A percentile compares a stretch with the other conserved stretches of the same genome.
Evolutionary conservation across 2,329 filamentous ascomycete genomes (phyloP).

Genomic region (Tolypocladium pustulatum): DNA sequence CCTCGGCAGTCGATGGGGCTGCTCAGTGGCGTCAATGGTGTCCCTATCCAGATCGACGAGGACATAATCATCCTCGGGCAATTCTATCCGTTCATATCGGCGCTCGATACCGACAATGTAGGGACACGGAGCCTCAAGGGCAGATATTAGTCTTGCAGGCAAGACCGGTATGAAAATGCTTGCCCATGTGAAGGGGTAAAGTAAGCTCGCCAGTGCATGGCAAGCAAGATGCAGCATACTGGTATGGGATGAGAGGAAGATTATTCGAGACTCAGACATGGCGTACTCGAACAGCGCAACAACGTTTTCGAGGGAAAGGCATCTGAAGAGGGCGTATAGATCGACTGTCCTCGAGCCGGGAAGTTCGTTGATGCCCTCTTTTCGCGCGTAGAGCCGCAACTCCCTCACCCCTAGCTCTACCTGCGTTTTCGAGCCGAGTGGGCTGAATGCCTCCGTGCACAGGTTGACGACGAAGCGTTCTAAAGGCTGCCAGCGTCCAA

Average conservation of each 20-base stretch:
- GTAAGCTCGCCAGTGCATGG: slow-evolving; percentile 70
- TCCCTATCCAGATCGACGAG: slow-evolving; percentile 89
- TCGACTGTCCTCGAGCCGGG: slow-evolving; percentile 87
- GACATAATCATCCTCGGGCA: slow-evolving; percentile 93
- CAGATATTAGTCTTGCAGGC: slow-evolving; percentile 77
- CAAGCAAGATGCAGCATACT: slow-evolving; percentile 93
- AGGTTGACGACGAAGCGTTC: slow-evolving; percentile 96
- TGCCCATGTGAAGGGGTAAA: slow-evolving; percentile 88
- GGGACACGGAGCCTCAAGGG: slow-evolving; percentile 87
- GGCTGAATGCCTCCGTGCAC: slow-evolving; percentile 88
- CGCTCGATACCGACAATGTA: slow-evolving; percentile 96
- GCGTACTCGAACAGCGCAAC: slow-evolving; percentile 89
- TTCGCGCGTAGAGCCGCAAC: slow-evolving; percentile 80
- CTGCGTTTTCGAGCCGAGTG: slow-evolving; percentile 87
- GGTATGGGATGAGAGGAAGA: slow-evolving; percentile 89
- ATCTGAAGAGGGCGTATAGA: slow-evolving; percentile 84
- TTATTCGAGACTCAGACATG: slow-evolving; percentile 87
- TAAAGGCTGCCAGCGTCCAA: slow-evolving; percentile 91
- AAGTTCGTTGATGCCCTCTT: slow-evolving; percentile 86
- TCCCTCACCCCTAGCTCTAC: slow-evolving; percentile 87
- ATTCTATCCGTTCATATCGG: slow-evolving; percentile 72
- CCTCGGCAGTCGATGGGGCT: slow-evolving; percentile 69
- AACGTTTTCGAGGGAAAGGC: slow-evolving; percentile 83
- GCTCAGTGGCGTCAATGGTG: slow-evolving; percentile 72
- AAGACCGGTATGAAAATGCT: slow-evolving; percentile 91